A percentile compares a stretch with the other conserved stretches of the same genome.
Evolutionary conservation across 805 yeast species (phyloP).

Genomic region (Metschnikowia gelsemii): DNA sequence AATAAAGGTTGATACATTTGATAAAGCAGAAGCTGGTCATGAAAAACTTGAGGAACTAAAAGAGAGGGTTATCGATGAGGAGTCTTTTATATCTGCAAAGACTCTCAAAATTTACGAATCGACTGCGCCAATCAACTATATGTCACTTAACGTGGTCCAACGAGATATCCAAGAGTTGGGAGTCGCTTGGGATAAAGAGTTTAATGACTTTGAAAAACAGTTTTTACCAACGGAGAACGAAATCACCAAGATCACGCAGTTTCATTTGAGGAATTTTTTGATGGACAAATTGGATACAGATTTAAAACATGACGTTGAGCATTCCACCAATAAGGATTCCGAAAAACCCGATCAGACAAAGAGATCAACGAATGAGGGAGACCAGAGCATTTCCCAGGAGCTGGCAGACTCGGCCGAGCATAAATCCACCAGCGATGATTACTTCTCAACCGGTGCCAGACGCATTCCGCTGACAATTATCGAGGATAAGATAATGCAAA

Average conservation of each 20-base stretch:
- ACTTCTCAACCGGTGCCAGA: constrained; percentile 10
- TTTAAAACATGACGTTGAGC: constrained; percentile 15
- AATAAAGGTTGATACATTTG: constrained; percentile 74
- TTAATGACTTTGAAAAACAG: constrained; percentile 71
- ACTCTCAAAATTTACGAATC: constrained; percentile 53
- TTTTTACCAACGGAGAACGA: constrained; percentile 92
- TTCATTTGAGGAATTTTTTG: constrained; percentile 76
- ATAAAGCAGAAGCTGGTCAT: constrained; percentile 68
- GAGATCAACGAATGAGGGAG: not conserved
- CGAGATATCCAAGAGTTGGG: constrained; percentile 77
- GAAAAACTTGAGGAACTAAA: constrained; percentile 58
- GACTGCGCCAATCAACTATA: constrained; percentile 61
- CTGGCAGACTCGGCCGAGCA: not conserved
- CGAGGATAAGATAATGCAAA: constrained; percentile 21
- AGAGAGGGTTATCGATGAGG: constrained; percentile 51
- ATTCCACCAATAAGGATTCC: not conserved
- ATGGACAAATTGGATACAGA: constrained; percentile 46
- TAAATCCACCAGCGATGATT: constrained; percentile 3
- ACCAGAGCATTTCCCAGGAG: not conserved
- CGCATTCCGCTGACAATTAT: constrained; percentile 21
- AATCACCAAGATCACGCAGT: constrained; percentile 84
- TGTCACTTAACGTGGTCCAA: constrained; percentile 67
- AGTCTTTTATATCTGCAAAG: constrained; percentile 40
- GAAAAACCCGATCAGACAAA: not conserved
- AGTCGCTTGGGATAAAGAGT: constrained; percentile 83